Evolutionary conservation across 345 rosid genomes (phyloP).

Genomic region (Atalantia buxifolia): DNA sequence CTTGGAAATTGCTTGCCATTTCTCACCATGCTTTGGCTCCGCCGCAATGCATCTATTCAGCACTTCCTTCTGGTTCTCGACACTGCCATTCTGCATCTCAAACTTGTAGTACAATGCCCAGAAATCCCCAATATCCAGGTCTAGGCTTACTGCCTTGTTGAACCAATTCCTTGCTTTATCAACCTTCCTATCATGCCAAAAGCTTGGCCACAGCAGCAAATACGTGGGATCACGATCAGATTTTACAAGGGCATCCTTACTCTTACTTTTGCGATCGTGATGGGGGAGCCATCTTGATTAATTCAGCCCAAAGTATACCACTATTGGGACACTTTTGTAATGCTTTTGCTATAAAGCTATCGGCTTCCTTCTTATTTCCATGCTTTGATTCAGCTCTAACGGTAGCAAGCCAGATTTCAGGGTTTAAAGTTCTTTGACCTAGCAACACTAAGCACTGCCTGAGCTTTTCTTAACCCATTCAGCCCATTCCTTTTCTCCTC

Average conservation of each 20-base stretch:
- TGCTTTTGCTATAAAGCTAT: constrained; percentile 84
- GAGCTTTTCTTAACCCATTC: constrained; percentile 44
- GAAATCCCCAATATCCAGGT: constrained; percentile 79
- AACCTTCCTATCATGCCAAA: constrained; percentile 88
- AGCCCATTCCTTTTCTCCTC: constrained; percentile 76
- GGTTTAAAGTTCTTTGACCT: constrained; percentile 74
- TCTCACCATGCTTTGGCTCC: constrained; percentile 88
- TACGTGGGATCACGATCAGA: constrained; percentile 78
- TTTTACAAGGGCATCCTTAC: constrained; percentile 69
- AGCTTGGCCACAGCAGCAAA: constrained; percentile 80
- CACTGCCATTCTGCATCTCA: constrained; percentile 81
- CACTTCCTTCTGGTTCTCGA: constrained; percentile 75
- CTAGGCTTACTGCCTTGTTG: constrained; percentile 69
- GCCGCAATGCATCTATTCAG: constrained; percentile 64
- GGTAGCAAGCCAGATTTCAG: constrained; percentile 91
- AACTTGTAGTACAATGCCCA: constrained; percentile 87
- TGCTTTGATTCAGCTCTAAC: constrained; percentile 69
- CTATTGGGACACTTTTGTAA: constrained; percentile 86
- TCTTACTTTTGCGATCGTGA: constrained; percentile 62
- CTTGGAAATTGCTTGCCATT: constrained; percentile 77
- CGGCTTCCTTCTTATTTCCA: constrained; percentile 76
- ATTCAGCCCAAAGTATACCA: constrained; percentile 87
- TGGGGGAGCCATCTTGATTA: constrained; percentile 82
- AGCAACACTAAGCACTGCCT: constrained; percentile 72
- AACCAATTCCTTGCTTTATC: constrained; percentile 88